Percentiles rank a stretch among this genome's conserved stretches.
Evolutionary conservation across 352 stramenopile genomes (phyloP).

Genomic region (Hyaloperonospora arabidopsidis): DNA sequence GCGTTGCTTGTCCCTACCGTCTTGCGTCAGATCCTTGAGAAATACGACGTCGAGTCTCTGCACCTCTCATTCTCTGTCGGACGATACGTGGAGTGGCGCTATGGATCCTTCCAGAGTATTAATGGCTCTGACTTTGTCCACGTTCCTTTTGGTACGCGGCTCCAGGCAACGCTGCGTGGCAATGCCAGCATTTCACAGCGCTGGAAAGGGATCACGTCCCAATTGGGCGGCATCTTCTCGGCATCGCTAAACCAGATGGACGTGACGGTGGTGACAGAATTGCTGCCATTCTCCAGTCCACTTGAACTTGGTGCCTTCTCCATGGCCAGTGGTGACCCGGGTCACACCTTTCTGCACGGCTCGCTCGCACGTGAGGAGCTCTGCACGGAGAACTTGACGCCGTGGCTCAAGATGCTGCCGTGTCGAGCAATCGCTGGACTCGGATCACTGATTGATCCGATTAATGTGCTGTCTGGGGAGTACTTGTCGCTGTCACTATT

Average conservation of each 20-base stretch:
- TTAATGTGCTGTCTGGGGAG: slow-evolving; percentile 61
- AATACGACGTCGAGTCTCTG: slow-evolving; percentile 61
- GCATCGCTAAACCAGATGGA: slow-evolving; percentile 80
- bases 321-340: slow-evolving; percentile 3
- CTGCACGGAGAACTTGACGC: slow-evolving; percentile 84
- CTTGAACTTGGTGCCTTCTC: slow-evolving; percentile 13
- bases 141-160: slow-evolving; percentile 52
- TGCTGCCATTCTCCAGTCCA: slow-evolving; percentile 10
- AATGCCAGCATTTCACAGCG: slow-evolving; percentile 22
- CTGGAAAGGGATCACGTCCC: slow-evolving; percentile 64
- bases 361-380: slow-evolving; percentile 71
- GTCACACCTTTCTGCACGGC: slow-evolving; percentile 45
- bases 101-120: slow-evolving; percentile 25
- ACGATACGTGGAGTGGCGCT: slow-evolving; percentile 42
- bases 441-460: slow-evolving; percentile 62
- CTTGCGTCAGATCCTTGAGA: slow-evolving; percentile 61
- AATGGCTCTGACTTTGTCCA: slow-evolving; percentile 18
- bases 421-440: slow-evolving; percentile 59
- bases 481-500: slow-evolving; percentile 59
- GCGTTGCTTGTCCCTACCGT: slow-evolving; percentile 42
- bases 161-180: slow-evolving; percentile 47
- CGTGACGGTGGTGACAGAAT: slow-evolving; percentile 29
- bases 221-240: slow-evolving; percentile 75
- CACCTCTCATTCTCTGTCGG: slow-evolving; percentile 66
- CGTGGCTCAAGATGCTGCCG: slow-evolving; percentile 84